A percentile compares a stretch with the other conserved stretches of the same genome.
These are phyloP conservation scores for Phaeoacremonium minimum DNA, from an alignment of 2,329 filamentous ascomycete species.

Conservation along the genomic window DNA sequence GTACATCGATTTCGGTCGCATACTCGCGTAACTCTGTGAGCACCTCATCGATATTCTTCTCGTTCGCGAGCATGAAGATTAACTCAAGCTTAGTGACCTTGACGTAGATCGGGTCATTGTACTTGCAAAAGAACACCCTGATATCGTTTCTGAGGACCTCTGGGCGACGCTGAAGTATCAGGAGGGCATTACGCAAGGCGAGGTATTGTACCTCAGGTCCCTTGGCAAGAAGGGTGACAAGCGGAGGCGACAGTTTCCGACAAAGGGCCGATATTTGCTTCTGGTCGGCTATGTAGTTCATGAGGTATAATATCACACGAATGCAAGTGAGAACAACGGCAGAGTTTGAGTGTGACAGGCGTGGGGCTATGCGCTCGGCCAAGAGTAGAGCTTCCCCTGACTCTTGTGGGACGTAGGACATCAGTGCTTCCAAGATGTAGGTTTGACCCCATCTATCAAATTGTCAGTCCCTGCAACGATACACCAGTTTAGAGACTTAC, in stretches of 20 bases:
- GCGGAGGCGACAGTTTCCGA: slow-evolving; percentile 87
- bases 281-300: slow-evolving; percentile 96
- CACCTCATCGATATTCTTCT: slow-evolving; percentile 93
- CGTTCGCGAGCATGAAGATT: slow-evolving; percentile 97
- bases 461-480: slow-evolving; percentile 4
- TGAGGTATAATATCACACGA: slow-evolving; percentile 90
- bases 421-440: slow-evolving; percentile 94
- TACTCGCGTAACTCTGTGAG: slow-evolving; percentile 93
- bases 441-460: slow-evolving; percentile 86
- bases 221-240: slow-evolving; percentile 93
- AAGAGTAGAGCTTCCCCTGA: slow-evolving; percentile 81
- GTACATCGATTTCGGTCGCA: slow-evolving; percentile 96
- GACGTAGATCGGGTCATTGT: slow-evolving; percentile 99
- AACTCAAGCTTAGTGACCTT: slow-evolving; percentile 98
- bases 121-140: slow-evolving; percentile 99
- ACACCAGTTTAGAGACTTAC: too few relatives aligned
- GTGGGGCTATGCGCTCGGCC: slow-evolving; percentile 91
- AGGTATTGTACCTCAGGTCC: slow-evolving; percentile 98
- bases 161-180: slow-evolving; percentile 88
- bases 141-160: slow-evolving; percentile 96
- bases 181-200: slow-evolving; percentile 84
- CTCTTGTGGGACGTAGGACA: slow-evolving; percentile 96
- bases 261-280: slow-evolving; percentile 84
- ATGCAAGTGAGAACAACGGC: slow-evolving; percentile 95
- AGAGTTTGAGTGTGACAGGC: slow-evolving; percentile 94